Percentiles rank a stretch among this genome's conserved stretches.
Conservation (phyloP, 1,284 basidiomycete species). For the Apiotrichum brassicae region DNA sequence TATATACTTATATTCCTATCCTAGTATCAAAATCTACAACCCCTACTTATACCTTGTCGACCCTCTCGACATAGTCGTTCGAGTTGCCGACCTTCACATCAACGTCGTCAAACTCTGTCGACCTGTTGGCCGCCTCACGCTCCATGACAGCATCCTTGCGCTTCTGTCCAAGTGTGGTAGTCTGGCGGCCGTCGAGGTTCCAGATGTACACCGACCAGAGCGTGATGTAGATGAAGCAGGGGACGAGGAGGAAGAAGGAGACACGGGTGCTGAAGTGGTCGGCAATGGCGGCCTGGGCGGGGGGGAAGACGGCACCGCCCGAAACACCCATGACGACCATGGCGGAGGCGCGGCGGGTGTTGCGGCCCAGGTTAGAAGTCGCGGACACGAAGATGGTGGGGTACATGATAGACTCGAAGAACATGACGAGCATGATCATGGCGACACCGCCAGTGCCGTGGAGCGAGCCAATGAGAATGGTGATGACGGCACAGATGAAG, state of each 20-base stretch:
- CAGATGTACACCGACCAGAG: slow-evolving; percentile 41
- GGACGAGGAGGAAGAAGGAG: slow-evolving; percentile 44
- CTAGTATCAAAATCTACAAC: neutral
- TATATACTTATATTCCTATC: no score
- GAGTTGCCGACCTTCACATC: neutral
- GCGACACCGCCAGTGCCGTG: slow-evolving; percentile 57
- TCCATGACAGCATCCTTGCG: neutral
- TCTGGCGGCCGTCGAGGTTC: slow-evolving; percentile 39
- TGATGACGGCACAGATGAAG: slow-evolving; percentile 53
- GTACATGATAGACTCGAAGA: slow-evolving; percentile 64
- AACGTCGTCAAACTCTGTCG: neutral
- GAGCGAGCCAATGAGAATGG: slow-evolving; percentile 54
- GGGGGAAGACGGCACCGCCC: slow-evolving; percentile 69
- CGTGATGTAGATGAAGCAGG: slow-evolving; percentile 45
- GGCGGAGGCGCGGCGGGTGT: slow-evolving; percentile 64
- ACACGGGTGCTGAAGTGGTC: slow-evolving; percentile 48
- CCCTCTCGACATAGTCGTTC: neutral
- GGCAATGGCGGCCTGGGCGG: slow-evolving; percentile 62
- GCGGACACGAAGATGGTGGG: slow-evolving; percentile 55
- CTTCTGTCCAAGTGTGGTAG: neutral
- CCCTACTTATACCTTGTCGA: neutral
- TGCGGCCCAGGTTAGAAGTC: slow-evolving; percentile 61
- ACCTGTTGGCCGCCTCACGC: neutral
- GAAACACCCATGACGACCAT: slow-evolving; percentile 62
- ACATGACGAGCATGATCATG: slow-evolving; percentile 64